Evolutionary conservation across 345 rosid genomes (phyloP), one percentile per base, ranked within the genome.

Genomic region (Moringa oleifera): DNA sequence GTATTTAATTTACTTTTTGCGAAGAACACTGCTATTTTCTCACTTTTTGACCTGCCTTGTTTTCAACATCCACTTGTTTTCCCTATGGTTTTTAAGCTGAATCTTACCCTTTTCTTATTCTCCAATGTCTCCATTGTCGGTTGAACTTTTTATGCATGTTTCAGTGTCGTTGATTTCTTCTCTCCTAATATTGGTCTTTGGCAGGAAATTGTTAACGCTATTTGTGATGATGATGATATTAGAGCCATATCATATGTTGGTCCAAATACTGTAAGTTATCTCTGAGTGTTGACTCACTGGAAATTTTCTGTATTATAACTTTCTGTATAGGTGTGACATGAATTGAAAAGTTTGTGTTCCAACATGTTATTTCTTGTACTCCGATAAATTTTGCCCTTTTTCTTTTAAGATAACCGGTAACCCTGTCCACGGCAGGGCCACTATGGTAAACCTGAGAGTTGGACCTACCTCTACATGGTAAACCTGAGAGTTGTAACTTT

Each of bases 161-260:
- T 28, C 8, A 28, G 5, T 8, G 8, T 28, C 33, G 8, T 54
- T 20, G n/a, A n/a, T n/a, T n/a, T n/a, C n/a, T 54, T 54, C 15
- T 23, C 18, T 20, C 25, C 8, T 9, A 20, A 20, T 20, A 22
- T 51, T 18, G 25, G 51, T 23, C 65, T 23, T 66, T 59, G 13
- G 25, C 83, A 87, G 95, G 91, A 83, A 59, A 65, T 80, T 55
- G 90, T 87, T 33, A 85, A 87, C 70, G 85, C 90, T 33, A 85
- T 88, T 75, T 88, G 95, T 77, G 95, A 88, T 65, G 83, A 85
- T 25, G 84, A 80, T 0, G 58, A 80, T 51, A 73, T 88, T 65
- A 81, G 76, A 75, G 95, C 95, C 19, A 59, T 88, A 61, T 88
- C 95, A 33, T 85, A 85, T 67, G 91, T 88, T 36, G 95, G 95